These are phyloP conservation scores for Solanum bulbocastanum DNA, from an alignment of 257 asterid genomes.

Conservation along the genomic window DNA sequence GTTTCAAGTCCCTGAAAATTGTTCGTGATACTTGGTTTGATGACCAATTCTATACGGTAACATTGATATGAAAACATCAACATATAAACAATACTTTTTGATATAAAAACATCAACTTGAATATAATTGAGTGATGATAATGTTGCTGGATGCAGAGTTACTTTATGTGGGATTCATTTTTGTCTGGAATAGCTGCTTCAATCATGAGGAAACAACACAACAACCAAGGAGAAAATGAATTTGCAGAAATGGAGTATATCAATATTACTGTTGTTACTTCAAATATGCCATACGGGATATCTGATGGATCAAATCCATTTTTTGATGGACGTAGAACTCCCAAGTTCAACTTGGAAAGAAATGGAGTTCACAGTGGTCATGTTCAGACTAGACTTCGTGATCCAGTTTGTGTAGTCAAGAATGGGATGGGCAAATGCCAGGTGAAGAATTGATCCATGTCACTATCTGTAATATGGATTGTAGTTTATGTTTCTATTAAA, in stretches of 20 bases:
- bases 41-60: slow-evolving; percentile 56
- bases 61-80: neutral
- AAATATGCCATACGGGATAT: slow-evolving; percentile 51
- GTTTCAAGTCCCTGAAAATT: slow-evolving; percentile 70
- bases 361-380: slow-evolving; percentile 80
- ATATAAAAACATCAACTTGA: neutral
- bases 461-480: neutral
- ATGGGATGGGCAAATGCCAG: slow-evolving; percentile 68
- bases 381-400: slow-evolving; percentile 61
- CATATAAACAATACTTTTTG: neutral
- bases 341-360: slow-evolving; percentile 33
- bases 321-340: slow-evolving; percentile 42
- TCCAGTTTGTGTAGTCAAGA: slow-evolving; percentile 57
- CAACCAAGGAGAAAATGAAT: slow-evolving; percentile 53
- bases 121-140: neutral
- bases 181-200: slow-evolving; percentile 76
- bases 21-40: slow-evolving; percentile 62
- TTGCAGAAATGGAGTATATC: slow-evolving; percentile 73
- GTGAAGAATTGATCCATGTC: slow-evolving; percentile 17
- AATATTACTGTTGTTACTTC: slow-evolving; percentile 78
- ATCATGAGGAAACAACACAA: slow-evolving; percentile 42
- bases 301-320: slow-evolving; percentile 69
- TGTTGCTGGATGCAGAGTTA: slow-evolving; percentile 47
- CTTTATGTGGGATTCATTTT: slow-evolving; percentile 85
- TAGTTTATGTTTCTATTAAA: neutral